Base-by-base conservation (phyloP, 495 filamentous ascomycete species). In the Penicillium antarcticum region DNA sequence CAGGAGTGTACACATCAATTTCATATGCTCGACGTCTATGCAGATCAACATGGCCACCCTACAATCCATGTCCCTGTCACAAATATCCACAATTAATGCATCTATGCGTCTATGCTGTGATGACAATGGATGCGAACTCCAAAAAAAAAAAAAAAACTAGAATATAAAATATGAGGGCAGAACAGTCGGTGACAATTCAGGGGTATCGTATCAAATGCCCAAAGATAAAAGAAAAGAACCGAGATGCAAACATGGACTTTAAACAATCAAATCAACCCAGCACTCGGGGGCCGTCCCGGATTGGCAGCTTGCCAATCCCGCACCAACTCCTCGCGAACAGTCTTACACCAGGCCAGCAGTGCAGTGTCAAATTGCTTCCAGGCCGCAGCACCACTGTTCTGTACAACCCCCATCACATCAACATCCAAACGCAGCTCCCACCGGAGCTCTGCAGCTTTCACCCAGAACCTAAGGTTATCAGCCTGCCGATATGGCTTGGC, bases 391-490 rank as follows among this genome's bases (percentile, higher is more conserved):
- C 80, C 78, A n/a, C 62, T 74, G 42, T 76, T 79, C 53, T 91
- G 82, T 5, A 95, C 91, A 11, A 97, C 85, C 10, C 84, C 89
- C 74, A 91, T 86, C 19, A 91, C 89, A 61, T 96, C 89, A 46
- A 95, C 78, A 58, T 89, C 84, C 46, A 97, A 76, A 52, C 88
- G 81, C 16, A 89, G 80, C 70, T 97, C 95, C 89, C 92, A 98
- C 19, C 94, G 82, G 43, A 97, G 78, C 70, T 97, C 89, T 5
- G 91, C 89, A 16, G 95, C 95, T 70, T 98, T 98, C 65, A 89
- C 78, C 92, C 94, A 98, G 75, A 84, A 98, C 10, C 89, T 81
- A 32, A 98, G 79, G 62, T 98, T 98, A 45, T 98, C 95, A 0
- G 92, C 90, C 46, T 84, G 82, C 45, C 94, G 87, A 63, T 98